Percentiles rank a stretch among this genome's conserved stretches.
These are phyloP conservation scores for Globisporangium cystogenes DNA, from an alignment of 352 stramenopile species.

Conservation along the genomic window DNA sequence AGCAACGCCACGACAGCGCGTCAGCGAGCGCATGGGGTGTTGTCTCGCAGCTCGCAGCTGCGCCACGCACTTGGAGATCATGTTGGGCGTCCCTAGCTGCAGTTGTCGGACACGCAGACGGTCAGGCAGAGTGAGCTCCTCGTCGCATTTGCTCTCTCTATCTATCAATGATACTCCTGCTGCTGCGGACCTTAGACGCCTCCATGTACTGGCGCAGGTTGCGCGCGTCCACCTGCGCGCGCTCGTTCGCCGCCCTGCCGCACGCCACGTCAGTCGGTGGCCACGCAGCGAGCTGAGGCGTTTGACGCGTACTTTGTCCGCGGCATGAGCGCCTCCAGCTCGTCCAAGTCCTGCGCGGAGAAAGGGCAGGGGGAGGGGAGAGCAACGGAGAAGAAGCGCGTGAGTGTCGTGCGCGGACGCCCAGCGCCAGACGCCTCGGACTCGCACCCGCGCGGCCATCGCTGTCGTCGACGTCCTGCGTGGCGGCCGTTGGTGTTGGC, in stretches of 20 bases:
- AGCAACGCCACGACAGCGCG: slow-evolving; percentile 3
- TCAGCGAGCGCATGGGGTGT: neutral
- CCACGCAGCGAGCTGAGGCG: neutral
- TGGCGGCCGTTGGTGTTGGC: too few species aligned
- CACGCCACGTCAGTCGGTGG: too few species aligned
- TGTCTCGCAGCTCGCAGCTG: neutral
- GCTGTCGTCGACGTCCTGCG: neutral
- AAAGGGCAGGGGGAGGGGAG: neutral
- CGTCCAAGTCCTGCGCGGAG: slow-evolving; percentile 24
- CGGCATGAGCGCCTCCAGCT: slow-evolving; percentile 66
- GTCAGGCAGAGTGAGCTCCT: neutral
- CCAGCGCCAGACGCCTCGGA: too few species aligned
- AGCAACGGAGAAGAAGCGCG: neutral
- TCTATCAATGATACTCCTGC: neutral
- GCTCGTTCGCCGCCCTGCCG: slow-evolving; percentile 32
- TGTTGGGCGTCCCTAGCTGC: slow-evolving; percentile 8
- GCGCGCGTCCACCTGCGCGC: slow-evolving; percentile 33
- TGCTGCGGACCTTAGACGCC: slow-evolving; percentile 23
- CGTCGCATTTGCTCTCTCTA: neutral
- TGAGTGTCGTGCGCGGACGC: too few species aligned
- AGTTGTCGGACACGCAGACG: neutral
- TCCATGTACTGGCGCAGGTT: slow-evolving; percentile 65
- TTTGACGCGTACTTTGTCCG: slow-evolving; percentile 48
- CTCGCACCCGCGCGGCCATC: neutral
- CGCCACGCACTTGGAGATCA: slow-evolving; percentile 13